phyloP scores from a whole-genome alignment of 208 protist genomes.

The Wallacemonas sp. region DNA sequence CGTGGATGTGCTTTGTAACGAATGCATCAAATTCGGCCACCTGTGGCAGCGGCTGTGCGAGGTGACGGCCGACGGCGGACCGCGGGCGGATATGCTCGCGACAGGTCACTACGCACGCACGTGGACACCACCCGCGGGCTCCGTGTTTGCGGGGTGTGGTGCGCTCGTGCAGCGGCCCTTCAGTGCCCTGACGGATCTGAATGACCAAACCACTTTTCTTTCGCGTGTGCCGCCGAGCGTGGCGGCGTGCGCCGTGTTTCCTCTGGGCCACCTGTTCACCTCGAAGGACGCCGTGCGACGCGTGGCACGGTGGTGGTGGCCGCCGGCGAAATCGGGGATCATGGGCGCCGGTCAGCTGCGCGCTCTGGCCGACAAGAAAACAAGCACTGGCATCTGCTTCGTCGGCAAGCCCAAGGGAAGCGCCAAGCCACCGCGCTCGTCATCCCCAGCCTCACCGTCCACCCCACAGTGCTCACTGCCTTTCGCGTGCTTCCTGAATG shows the following conservation, averaged over 20 bases:
- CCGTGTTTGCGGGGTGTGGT: neutral
- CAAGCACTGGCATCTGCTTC: constrained; percentile 84
- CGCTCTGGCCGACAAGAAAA: constrained; percentile 41
- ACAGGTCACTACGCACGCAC: constrained; percentile 84
- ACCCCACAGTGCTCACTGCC: constrained; percentile 11
- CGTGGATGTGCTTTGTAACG: constrained; percentile 83
- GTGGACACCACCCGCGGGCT: neutral
- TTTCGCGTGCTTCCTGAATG: constrained; percentile 63
- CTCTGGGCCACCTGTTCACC: constrained; percentile 67
- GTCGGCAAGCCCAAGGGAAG: constrained; percentile 28
- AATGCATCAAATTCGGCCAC: constrained; percentile 69
- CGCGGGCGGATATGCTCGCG: constrained; percentile 31
- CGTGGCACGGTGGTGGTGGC: constrained; percentile 28
- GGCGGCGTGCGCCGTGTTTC: constrained; percentile 47
- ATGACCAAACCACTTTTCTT: constrained; percentile 78
- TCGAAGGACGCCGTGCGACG: constrained; percentile 63
- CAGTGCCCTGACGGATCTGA: constrained; percentile 53
- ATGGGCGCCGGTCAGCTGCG: neutral
- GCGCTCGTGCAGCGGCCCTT: constrained; percentile 55
- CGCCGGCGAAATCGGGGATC: neutral
- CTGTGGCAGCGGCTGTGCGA: constrained; percentile 24
- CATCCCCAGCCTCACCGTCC: constrained; percentile 3
- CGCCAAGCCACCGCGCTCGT: neutral
- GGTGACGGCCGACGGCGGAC: neutral
- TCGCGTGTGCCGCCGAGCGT: constrained; percentile 35